These are phyloP conservation scores for Sordariomycetes sp. DNA, from an alignment of 2,329 filamentous ascomycete species.

Conservation along the genomic window DNA sequence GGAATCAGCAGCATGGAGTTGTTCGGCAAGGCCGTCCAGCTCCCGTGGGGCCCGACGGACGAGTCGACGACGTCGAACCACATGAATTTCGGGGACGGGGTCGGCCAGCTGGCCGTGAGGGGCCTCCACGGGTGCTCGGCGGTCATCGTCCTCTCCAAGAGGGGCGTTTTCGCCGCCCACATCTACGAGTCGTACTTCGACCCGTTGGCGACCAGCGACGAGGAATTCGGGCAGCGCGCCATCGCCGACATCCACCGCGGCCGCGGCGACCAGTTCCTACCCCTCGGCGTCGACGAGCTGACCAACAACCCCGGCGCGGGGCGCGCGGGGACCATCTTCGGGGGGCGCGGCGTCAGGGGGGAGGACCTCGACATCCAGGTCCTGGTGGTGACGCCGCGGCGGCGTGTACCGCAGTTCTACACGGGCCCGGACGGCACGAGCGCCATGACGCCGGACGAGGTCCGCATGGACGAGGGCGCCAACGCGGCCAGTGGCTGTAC, in stretches of 20 bases:
- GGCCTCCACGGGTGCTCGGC: conserved; percentile 7
- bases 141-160: conserved; percentile 3
- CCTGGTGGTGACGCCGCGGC: background rate
- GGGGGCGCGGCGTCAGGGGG: background rate
- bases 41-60: background rate
- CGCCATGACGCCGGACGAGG: background rate
- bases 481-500: background rate
- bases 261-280: background rate
- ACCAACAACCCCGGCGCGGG: background rate
- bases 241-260: background rate
- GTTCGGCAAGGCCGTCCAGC: background rate
- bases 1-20: background rate
- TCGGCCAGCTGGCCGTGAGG: background rate
- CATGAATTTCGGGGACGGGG: background rate
- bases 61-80: background rate
- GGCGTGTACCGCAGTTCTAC: background rate
- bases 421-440: background rate
- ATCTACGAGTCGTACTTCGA: conserved; percentile 3
- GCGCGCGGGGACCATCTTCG: background rate
- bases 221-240: background rate
- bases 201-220: background rate
- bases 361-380: background rate
- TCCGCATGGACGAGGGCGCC: background rate
- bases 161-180: conserved; percentile 4
- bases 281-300: conserved; percentile 2